A percentile compares a stretch with the other conserved stretches of the same genome.
Conservation (phyloP, 1,284 basidiomycete genomes). For the Cryptococcus wingfieldii region DNA sequence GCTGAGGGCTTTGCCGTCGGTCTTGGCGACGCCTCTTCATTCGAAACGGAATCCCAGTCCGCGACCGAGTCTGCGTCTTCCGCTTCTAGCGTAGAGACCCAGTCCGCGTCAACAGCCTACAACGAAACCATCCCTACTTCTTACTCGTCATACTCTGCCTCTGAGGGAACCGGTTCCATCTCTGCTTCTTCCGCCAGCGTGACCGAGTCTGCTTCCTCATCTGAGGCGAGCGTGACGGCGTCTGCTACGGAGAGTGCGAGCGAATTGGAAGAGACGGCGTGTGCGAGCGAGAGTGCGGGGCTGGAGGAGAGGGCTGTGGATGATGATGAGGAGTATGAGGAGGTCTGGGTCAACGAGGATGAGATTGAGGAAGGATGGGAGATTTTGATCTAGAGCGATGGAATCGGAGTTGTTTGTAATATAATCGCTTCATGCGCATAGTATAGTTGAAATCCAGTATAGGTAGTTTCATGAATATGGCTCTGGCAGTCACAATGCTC, state of each 20-base stretch:
- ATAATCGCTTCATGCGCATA: too few relatives aligned
- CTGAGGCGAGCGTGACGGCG: conserved; percentile 8
- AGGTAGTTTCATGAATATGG: too few relatives aligned
- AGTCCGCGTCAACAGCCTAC: conserved; percentile 10
- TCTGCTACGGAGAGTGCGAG: conserved; percentile 2
- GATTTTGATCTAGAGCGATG: conserved; percentile 10
- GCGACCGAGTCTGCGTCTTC: conserved; percentile 4
- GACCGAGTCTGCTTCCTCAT: not conserved
- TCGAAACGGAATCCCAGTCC: not conserved
- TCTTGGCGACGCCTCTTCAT: conserved; percentile 2
- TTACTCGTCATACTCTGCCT: conserved; percentile 3
- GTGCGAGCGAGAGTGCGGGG: not conserved
- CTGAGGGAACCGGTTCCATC: conserved; percentile 1
- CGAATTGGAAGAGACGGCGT: not conserved
- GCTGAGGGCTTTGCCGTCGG: conserved; percentile 4
- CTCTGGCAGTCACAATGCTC: too few relatives aligned
- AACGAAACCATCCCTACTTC: not conserved
- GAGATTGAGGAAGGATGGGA: conserved; percentile 24
- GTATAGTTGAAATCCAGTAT: too few relatives aligned
- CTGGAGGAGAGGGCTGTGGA: conserved; percentile 3
- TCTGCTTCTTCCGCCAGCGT: conserved; percentile 4
- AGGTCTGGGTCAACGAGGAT: conserved; percentile 30
- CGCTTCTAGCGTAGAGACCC: conserved; percentile 2
- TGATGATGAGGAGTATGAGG: conserved; percentile 22
- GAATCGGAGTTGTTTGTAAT: too few relatives aligned